Evolutionary conservation across 176 grass and related monocot genomes (phyloP), one percentile per base, ranked within the genome.

Genomic region (Lolium multiflorum): DNA sequence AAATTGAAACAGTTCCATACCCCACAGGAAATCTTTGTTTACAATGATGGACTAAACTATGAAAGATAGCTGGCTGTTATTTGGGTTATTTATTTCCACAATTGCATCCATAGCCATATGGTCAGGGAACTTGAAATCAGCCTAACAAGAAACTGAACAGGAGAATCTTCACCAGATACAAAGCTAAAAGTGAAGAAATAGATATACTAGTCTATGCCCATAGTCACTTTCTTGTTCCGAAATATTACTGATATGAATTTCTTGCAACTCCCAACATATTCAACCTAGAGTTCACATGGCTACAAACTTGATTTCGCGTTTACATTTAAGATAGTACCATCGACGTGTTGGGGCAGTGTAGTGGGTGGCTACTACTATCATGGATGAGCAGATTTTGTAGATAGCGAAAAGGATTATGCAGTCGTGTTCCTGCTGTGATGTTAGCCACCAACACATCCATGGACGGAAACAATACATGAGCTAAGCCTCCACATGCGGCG

Each of bases 401-500:
- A 89, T n/a, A 81, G 22, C 7, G 69, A 86, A 20, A 70, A 79
- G 21, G 59, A 81, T 49, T 81, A 26, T 38, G 38, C 35, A 52
- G 41, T 61, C 63, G 52, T 7, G 80, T 57, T 83, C 55, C 20
- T 51, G 20, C 31, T 84, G 49, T 75, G 67, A 89, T 85, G 65
- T 74, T 48, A 87, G 50, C 57, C 52, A 41, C 73, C 73, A 83
- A 78, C 58, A 82, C 18, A 18, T 83, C 39, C 49, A 11, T 28
- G 35, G 39, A 64, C 65, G 20, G 20, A 64, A 44, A 90, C 47
- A 57, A 15, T 52, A 24, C 44, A 72, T 87, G 64, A 79, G 54
- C 48, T 83, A 84, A 68, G 47, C 74, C 15, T 80, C 89, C 25
- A 73, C 67, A 60, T 87, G 37, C 39, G 49, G 14, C 50, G 38